A percentile compares a stretch with the other conserved stretches of the same genome.
These are phyloP conservation scores for Coemansia nantahalensis DNA, from an alignment of 192 early-diverging fungal species.

Conservation along the genomic window DNA sequence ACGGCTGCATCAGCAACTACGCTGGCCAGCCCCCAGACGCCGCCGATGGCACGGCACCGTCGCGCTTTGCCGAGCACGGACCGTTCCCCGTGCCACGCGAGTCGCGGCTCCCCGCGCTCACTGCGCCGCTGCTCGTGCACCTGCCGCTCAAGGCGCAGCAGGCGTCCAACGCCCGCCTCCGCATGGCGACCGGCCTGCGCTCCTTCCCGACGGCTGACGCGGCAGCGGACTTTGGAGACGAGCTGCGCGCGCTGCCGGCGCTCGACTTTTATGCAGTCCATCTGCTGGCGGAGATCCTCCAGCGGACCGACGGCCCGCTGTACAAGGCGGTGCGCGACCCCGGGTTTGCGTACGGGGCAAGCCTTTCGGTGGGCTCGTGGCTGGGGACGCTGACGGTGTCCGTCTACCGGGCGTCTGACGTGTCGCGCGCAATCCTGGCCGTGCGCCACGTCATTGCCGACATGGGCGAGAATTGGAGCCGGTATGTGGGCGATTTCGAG, in stretches of 20 bases:
- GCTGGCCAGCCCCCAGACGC: too few relatives aligned
- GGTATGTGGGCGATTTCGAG: constrained; percentile 42
- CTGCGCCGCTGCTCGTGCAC: constrained; percentile 40
- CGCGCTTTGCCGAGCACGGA: neutral
- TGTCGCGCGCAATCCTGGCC: constrained; percentile 21
- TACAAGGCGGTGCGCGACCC: constrained; percentile 74
- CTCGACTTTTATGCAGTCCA: constrained; percentile 57
- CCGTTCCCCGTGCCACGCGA: constrained; percentile 51
- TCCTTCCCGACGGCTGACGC: constrained; percentile 10
- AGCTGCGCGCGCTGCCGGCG: too few relatives aligned
- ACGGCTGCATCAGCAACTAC: too few relatives aligned
- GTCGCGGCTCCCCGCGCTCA: constrained; percentile 43
- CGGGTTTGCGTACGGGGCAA: constrained; percentile 73
- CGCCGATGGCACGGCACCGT: too few relatives aligned
- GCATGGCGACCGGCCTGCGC: constrained; percentile 44
- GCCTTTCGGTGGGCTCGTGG: constrained; percentile 57
- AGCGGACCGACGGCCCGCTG: constrained; percentile 72
- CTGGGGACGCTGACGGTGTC: constrained; percentile 49
- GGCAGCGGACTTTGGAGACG: too few relatives aligned
- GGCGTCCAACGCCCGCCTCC: constrained; percentile 42
- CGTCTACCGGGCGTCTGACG: constrained; percentile 19
- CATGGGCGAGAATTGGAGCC: constrained; percentile 22
- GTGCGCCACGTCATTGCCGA: constrained; percentile 19
- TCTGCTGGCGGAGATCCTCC: constrained; percentile 65
- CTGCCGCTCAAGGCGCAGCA: constrained; percentile 51